phyloP scores from a whole-genome alignment of 768 basidiomycete genomes.

The Albatrellus ellisii region DNA sequence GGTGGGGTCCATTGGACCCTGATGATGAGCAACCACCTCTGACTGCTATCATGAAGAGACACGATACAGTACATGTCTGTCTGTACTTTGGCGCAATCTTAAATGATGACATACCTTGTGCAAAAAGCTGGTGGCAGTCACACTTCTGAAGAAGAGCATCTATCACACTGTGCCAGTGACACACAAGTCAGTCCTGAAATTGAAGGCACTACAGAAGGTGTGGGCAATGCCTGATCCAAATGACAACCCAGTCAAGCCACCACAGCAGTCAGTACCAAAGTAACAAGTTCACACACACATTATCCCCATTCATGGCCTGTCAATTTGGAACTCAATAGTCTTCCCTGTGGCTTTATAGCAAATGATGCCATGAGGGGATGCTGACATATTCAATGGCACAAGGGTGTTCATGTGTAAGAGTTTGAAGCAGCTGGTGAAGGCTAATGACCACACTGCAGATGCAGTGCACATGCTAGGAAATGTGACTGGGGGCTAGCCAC shows the following conservation, averaged over 20 bases:
- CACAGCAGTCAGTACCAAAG: slow-evolving; percentile 44
- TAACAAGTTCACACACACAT: slow-evolving; percentile 32
- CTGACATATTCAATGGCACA: too few species aligned
- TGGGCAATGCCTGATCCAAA: slow-evolving; percentile 36
- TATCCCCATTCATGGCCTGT: slow-evolving; percentile 37
- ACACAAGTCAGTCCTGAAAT: slow-evolving; percentile 36
- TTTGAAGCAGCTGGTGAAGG: slow-evolving; percentile 20
- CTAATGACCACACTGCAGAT: slow-evolving; percentile 13
- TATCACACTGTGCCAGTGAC: slow-evolving; percentile 43
- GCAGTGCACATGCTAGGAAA: too few species aligned
- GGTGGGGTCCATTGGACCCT: slow-evolving; percentile 46
- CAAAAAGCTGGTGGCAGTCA: slow-evolving; percentile 37
- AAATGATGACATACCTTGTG: not conserved
- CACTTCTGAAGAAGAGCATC: slow-evolving; percentile 40
- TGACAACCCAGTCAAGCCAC: slow-evolving; percentile 32
- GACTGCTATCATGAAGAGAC: slow-evolving; percentile 54
- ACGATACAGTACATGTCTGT: slow-evolving; percentile 40
- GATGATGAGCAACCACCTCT: slow-evolving; percentile 59
- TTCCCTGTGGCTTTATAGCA: too few species aligned
- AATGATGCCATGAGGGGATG: too few species aligned
- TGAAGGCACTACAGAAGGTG: slow-evolving; percentile 30
- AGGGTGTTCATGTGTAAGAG: slow-evolving; percentile 34
- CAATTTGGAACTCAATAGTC: slow-evolving; percentile 41
- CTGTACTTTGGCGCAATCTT: not conserved
- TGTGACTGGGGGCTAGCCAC: too few species aligned